Conservation (phyloP, 805 yeast species). For the Ogataea salicorniae region DNA sequence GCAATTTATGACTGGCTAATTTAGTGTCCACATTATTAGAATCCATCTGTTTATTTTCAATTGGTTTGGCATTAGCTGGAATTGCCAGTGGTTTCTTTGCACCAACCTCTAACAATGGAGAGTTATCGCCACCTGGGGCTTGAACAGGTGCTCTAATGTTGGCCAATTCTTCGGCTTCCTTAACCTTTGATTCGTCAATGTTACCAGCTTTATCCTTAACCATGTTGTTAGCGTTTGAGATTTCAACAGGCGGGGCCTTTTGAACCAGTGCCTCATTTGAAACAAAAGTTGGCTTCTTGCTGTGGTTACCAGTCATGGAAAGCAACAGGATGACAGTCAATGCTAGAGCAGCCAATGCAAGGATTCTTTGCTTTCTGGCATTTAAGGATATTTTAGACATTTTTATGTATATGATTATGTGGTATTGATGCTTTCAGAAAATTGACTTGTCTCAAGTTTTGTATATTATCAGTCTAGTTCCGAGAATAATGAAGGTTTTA, state of each 20-base stretch:
- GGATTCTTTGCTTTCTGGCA: slow-evolving; percentile 34
- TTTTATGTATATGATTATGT: background rate
- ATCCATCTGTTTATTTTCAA: background rate
- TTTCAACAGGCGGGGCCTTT: background rate
- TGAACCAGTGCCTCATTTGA: slow-evolving; percentile 5
- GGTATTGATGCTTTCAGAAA: no score
- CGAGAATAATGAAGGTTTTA: no score
- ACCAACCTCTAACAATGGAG: slow-evolving; percentile 3
- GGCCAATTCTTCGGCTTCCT: slow-evolving; percentile 30
- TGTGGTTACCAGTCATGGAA: slow-evolving; percentile 18
- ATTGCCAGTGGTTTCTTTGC: slow-evolving; percentile 2
- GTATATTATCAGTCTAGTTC: no score
- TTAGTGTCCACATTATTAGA: background rate
- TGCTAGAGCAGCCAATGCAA: slow-evolving; percentile 38
- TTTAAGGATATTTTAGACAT: slow-evolving; percentile 10
- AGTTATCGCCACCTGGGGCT: slow-evolving; percentile 18
- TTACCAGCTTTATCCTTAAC: slow-evolving; percentile 32
- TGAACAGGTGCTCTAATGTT: slow-evolving; percentile 18
- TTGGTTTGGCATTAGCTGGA: no score
- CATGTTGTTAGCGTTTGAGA: slow-evolving; percentile 18
- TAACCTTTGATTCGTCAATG: slow-evolving; percentile 39
- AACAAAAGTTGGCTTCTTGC: slow-evolving; percentile 10
- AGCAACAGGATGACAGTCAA: slow-evolving; percentile 34
- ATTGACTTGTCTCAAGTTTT: no score
- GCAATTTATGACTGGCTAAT: background rate